Base-by-base conservation (phyloP, 768 basidiomycete genomes). In the Floccularia luteovirens region DNA sequence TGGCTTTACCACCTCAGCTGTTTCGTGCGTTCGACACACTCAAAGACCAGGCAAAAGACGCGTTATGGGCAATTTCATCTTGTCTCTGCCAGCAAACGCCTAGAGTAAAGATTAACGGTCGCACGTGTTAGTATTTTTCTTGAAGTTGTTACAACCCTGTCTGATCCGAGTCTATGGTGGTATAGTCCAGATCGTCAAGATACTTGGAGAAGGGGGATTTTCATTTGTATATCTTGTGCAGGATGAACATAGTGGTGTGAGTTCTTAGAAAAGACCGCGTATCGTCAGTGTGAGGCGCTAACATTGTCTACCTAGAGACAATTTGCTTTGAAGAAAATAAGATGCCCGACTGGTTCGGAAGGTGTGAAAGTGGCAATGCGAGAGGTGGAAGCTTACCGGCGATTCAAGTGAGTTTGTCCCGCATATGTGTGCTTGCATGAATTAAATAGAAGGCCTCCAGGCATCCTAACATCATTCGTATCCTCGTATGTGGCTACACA, bases 291-390 rank as follows among this genome's bases (percentile, higher is more conserved):
- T 7, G 30, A 43, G 37, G 36, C 2, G 7, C 4, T 31, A 27
- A 42, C 27, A 38, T 30, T 14, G 13, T 23, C 31, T 41, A 51
- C 54, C 1, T 60, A 91, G 77, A 75, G 92, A 47, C 79, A 89
- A 69, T 98, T 94, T 51, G 96, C 96, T 0, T 67, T 99, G 46
- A 99, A 99, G 70, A 98, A 96, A 64, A 93, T 96, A 55, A 74
- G 91, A 31, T 93, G 91, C 69, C 90, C 90, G 1, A 84, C 83
- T 30, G 90, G 90, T 5, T 68, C 76, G 4, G 91, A 94, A 40
- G 83, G 82, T 7, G 90, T 98, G 42, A 83, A 84, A 52, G 89
- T 90, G 56, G 88, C 81, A 3, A 82, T 90, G 86, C 70, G 79
- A 36, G 90, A 90, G 57, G 83, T 90, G 2, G 90, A 94, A 57